Evolutionary conservation across 208 protist species (phyloP).

Genomic region (Trypanosoma congolense): DNA sequence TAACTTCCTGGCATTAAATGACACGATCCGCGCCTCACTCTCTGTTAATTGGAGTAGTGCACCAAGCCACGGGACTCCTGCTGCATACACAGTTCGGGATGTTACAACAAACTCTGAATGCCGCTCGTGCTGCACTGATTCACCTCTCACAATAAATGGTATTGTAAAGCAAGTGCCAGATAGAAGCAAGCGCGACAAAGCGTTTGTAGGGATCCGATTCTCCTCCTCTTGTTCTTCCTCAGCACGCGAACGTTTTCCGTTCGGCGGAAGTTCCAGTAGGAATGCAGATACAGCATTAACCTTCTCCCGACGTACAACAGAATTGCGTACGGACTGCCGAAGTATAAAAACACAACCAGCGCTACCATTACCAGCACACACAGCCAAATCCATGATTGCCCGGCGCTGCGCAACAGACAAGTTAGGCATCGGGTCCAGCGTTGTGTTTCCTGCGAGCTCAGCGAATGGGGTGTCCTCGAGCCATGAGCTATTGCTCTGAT

Average conservation of each 20-base stretch:
- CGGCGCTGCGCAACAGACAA: slow-evolving; percentile 27
- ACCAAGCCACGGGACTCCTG: slow-evolving; percentile 30
- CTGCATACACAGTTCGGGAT: slow-evolving; percentile 57
- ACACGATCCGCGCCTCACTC: slow-evolving; percentile 53
- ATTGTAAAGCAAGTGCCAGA: slow-evolving; percentile 71
- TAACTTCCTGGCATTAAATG: slow-evolving; percentile 46
- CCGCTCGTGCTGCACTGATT: slow-evolving; percentile 70
- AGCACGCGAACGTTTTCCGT: slow-evolving; percentile 2
- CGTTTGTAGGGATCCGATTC: background rate
- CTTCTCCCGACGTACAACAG: slow-evolving; percentile 45
- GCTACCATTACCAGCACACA: slow-evolving; percentile 48
- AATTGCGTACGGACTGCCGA: slow-evolving; percentile 60
- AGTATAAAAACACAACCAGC: slow-evolving; percentile 53
- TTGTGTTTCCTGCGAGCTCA: slow-evolving; percentile 50
- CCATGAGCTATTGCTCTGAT: slow-evolving; percentile 16
- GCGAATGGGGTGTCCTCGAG: slow-evolving; percentile 66
- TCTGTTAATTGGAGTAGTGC: slow-evolving; percentile 79
- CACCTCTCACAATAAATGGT: slow-evolving; percentile 57
- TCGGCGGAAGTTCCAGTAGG: slow-evolving; percentile 28
- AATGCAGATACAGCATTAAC: slow-evolving; percentile 79
- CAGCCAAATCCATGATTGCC: slow-evolving; percentile 55
- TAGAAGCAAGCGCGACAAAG: slow-evolving; percentile 50
- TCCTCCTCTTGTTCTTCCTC: slow-evolving; percentile 5
- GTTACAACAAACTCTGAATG: slow-evolving; percentile 43
- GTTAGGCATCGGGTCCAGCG: slow-evolving; percentile 47